Percentiles rank a stretch among this genome's conserved stretches.
phyloP scores from a whole-genome alignment of 805 yeast genomes.

The Teunomyces aglyptinius region DNA sequence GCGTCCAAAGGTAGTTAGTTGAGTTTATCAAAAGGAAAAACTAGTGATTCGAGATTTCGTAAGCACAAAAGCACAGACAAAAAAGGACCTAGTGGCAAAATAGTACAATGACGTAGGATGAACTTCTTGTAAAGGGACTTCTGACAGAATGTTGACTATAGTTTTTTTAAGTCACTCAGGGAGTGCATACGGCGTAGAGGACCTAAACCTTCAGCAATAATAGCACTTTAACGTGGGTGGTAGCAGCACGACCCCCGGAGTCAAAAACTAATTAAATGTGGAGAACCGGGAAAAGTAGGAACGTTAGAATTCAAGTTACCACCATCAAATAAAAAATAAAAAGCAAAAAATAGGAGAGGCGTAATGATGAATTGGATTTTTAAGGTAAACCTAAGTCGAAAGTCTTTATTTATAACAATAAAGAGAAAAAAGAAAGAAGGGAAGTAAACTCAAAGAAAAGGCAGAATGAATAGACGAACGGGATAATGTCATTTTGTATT shows the following conservation, averaged over 20 bases:
- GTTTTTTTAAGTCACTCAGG: conserved; percentile 5
- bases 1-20: not conserved
- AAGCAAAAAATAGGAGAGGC: too few species aligned
- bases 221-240: conserved; percentile 2
- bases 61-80: not conserved
- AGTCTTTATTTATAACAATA: too few species aligned
- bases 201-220: not conserved
- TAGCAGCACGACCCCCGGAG: conserved; percentile 1
- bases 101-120: conserved; percentile 1
- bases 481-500: too few species aligned
- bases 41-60: not conserved
- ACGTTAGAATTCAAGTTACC: not conserved
- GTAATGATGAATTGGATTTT: too few species aligned
- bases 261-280: not conserved
- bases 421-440: too few species aligned
- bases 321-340: not conserved
- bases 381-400: too few species aligned
- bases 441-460: too few species aligned
- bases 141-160: conserved; percentile 2
- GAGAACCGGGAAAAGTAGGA: not conserved
- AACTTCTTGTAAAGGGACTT: not conserved
- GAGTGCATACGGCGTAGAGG: not conserved
- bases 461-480: too few species aligned
- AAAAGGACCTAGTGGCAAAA: conserved; percentile 1
- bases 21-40: not conserved